Evolutionary conservation across 1,139 yeast genomes (phyloP).

Genomic region (Chernovozyma aurita): DNA sequence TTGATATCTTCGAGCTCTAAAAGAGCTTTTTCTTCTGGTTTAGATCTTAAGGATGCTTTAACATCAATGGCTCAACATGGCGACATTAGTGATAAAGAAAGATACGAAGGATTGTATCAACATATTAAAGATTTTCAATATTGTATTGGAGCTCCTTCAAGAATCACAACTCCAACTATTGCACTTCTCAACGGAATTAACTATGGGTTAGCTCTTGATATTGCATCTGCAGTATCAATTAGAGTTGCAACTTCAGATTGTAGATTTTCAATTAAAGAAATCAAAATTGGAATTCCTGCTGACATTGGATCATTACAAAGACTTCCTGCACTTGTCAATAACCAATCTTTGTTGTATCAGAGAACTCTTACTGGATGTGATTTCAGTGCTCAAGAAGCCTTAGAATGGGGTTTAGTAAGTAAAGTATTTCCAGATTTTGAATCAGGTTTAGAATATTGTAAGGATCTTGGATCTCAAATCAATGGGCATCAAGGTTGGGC

Average conservation of each 20-base stretch:
- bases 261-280: slow-evolving; percentile 61
- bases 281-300: slow-evolving; percentile 71
- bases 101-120: slow-evolving; percentile 24
- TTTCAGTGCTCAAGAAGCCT: slow-evolving; percentile 56
- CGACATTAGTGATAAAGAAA: slow-evolving; percentile 15
- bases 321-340: slow-evolving; percentile 51
- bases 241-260: slow-evolving; percentile 55
- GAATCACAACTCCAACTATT: slow-evolving; percentile 47
- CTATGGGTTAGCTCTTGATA: slow-evolving; percentile 68
- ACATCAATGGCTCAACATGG: slow-evolving; percentile 10
- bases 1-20: slow-evolving; percentile 55
- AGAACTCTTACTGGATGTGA: slow-evolving; percentile 60
- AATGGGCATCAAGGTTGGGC: slow-evolving; percentile 54
- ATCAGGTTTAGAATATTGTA: slow-evolving; percentile 47
- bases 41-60: slow-evolving; percentile 49
- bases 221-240: slow-evolving; percentile 54
- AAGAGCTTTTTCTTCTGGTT: slow-evolving; percentile 60
- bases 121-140: slow-evolving; percentile 57
- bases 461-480: slow-evolving; percentile 48
- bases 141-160: slow-evolving; percentile 45
- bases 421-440: slow-evolving; percentile 42
- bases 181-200: slow-evolving; percentile 42
- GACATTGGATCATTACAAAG: slow-evolving; percentile 79
- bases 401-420: slow-evolving; percentile 51
- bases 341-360: slow-evolving; percentile 57